Base-by-base conservation (phyloP, 805 yeast species). In the Yarrowia osloensis region DNA sequence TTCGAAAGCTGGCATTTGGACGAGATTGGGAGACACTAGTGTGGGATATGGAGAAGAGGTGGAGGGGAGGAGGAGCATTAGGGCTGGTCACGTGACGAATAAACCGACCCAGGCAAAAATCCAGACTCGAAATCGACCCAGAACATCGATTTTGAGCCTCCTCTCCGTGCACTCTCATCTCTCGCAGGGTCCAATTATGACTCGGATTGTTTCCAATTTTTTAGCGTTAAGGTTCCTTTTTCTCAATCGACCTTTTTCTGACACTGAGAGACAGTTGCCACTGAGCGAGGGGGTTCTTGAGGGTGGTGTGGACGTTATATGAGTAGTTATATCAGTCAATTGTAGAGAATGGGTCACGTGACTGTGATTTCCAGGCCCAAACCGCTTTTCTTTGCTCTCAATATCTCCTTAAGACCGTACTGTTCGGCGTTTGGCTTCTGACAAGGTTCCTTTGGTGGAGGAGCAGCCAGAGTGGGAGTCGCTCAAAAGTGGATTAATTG, bases 131-230 rank as follows among this genome's bases (percentile, higher is more conserved):
- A 26, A 3, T 11, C 13, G 13, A 6, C 21, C 22, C 42, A 3
- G 17, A n/a, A 6, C 4, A 2, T 6, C 42, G 22, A 8, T 37
- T n/a, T 37, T 11, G n/a, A 6, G 9, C 35, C 19, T 8, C 35
- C 11, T 5, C 11, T 9, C 22, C 3, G 4, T 6, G 21, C 35
- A 3, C 29, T 46, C 52, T 3, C 24, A 8, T 50, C 40, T 15
- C 6, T 33, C 28, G 6, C 40, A 50, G 57, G 40, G 40, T 50
- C 40, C 57, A 31, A 28, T 31, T 50, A 50, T 54, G 44, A 54
- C 44, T 54, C 44, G 61, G 61, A 54, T 35, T 54, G 61, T 35
- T n/a, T 54, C 33, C 44, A 35, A 54, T 54, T 24, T 54, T 54
- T 54, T 35, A 35, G 31, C 19, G 13, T 54, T 37, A 15, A 21